phyloP scores from a whole-genome alignment of 352 stramenopile species.

The Phytophthora meadii region DNA sequence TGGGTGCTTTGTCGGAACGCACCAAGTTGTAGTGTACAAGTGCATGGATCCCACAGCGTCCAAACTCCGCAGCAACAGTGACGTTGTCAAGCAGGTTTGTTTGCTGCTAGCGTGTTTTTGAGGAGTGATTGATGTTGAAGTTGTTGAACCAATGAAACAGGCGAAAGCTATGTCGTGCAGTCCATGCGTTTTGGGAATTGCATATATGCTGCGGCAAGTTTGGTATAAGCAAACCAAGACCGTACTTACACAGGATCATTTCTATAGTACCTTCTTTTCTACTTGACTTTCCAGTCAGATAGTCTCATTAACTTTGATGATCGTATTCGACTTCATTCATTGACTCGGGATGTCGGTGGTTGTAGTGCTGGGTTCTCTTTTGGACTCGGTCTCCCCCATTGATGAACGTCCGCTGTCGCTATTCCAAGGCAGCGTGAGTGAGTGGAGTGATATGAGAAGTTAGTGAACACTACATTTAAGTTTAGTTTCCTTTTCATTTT shows the following conservation, averaged over 20 bases:
- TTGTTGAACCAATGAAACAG: not conserved
- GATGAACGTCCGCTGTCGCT: too few relatives aligned
- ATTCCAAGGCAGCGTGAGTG: too few relatives aligned
- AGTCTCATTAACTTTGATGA: slow-evolving; percentile 1
- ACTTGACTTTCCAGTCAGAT: slow-evolving; percentile 1
- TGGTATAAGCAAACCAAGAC: not conserved
- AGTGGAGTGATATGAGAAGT: slow-evolving; percentile 6
- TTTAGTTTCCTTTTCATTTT: not conserved
- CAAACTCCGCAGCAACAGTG: too few relatives aligned
- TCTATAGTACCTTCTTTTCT: slow-evolving; percentile 8
- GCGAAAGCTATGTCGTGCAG: not conserved
- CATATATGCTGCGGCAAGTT: not conserved
- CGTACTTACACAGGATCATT: slow-evolving; percentile 18
- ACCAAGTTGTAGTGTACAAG: too few relatives aligned
- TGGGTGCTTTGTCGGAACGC: too few relatives aligned
- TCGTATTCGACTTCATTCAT: not conserved
- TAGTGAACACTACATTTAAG: not conserved
- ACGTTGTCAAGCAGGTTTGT: too few relatives aligned
- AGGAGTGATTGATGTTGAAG: not conserved
- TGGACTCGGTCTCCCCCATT: too few relatives aligned
- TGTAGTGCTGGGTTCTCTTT: too few relatives aligned
- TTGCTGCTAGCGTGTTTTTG: too few relatives aligned
- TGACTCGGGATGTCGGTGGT: too few relatives aligned
- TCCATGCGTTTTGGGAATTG: too few relatives aligned
- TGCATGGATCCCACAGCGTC: too few relatives aligned